Evolutionary conservation across 1,139 yeast genomes (phyloP).

Genomic region (Lodderomyces elongisporus): DNA sequence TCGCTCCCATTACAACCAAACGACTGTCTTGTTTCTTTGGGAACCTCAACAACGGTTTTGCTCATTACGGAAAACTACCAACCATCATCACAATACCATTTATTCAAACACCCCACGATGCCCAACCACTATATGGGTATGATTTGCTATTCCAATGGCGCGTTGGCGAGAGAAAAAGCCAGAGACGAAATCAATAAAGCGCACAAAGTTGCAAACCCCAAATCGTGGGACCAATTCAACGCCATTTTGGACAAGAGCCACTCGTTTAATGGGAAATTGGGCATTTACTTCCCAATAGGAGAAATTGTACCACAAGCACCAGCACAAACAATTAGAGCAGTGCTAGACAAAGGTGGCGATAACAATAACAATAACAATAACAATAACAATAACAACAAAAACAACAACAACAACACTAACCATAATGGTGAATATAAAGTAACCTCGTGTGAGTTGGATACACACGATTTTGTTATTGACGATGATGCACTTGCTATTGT

Average conservation of each 20-base stretch:
- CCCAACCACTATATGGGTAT: conserved; percentile 82
- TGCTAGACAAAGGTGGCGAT: conserved; percentile 20
- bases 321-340: conserved; percentile 51
- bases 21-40: conserved; percentile 77
- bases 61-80: conserved; percentile 72
- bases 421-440: conserved; percentile 19
- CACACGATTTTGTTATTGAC: conserved; percentile 40
- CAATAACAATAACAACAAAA: conserved; percentile 15
- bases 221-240: conserved; percentile 65
- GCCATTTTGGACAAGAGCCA: conserved; percentile 38
- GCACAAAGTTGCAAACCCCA: conserved; percentile 20
- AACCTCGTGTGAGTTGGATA: conserved; percentile 14
- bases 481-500: conserved; percentile 75
- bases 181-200: conserved; percentile 58
- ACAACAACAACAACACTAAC: no score
- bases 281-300: conserved; percentile 81
- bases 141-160: conserved; percentile 91
- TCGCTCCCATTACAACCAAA: conserved; percentile 73
- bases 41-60: conserved; percentile 85
- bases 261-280: conserved; percentile 43
- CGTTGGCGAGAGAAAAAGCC: conserved; percentile 76
- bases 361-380: no score
- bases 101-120: conserved; percentile 82
- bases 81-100: conserved; percentile 79
- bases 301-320: conserved; percentile 83